These are phyloP conservation scores for Tylopilus sp. DNA, from an alignment of 768 basidiomycete species.

Conservation along the genomic window DNA sequence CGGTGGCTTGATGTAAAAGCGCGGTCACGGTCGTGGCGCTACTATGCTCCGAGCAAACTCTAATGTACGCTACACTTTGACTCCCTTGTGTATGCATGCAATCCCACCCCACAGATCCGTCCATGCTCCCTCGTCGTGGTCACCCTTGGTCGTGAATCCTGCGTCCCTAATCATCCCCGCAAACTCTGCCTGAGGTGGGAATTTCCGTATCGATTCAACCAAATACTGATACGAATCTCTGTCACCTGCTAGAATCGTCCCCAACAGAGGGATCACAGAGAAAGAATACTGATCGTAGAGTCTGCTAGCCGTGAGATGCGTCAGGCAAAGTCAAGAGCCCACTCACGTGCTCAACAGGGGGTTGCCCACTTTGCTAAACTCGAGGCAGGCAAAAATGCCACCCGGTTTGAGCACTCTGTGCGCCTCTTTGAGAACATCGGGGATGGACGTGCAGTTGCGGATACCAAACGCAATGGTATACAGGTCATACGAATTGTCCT, in stretches of 20 bases:
- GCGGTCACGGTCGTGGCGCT: constrained; percentile 30
- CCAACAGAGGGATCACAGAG: constrained; percentile 88
- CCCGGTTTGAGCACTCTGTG: constrained; percentile 95
- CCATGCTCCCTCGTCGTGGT: constrained; percentile 83
- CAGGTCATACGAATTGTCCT: constrained; percentile 83
- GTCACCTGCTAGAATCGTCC: constrained; percentile 96
- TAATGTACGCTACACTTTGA: constrained; percentile 43
- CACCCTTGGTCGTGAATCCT: constrained; percentile 71
- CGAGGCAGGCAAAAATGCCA: constrained; percentile 91
- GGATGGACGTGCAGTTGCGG: constrained; percentile 92
- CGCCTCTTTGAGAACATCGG: constrained; percentile 83
- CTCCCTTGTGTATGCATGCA: constrained; percentile 79
- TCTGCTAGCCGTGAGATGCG: constrained; percentile 39
- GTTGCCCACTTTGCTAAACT: constrained; percentile 91
- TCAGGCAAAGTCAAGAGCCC: not conserved
- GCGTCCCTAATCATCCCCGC: constrained; percentile 85
- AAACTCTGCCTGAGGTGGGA: constrained; percentile 86
- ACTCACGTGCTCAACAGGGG: constrained; percentile 83
- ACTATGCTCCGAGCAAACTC: not conserved
- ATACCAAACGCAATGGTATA: constrained; percentile 99
- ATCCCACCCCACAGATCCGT: constrained; percentile 84
- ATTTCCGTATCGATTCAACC: constrained; percentile 93
- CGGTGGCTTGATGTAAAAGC: constrained; percentile 20
- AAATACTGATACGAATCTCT: constrained; percentile 95
- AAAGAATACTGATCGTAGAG: constrained; percentile 96